Evolutionary conservation across 176 grass and related monocot species (phyloP), one percentile per base, ranked within the genome.

Genomic region (Cenchrus fungigraminus): DNA sequence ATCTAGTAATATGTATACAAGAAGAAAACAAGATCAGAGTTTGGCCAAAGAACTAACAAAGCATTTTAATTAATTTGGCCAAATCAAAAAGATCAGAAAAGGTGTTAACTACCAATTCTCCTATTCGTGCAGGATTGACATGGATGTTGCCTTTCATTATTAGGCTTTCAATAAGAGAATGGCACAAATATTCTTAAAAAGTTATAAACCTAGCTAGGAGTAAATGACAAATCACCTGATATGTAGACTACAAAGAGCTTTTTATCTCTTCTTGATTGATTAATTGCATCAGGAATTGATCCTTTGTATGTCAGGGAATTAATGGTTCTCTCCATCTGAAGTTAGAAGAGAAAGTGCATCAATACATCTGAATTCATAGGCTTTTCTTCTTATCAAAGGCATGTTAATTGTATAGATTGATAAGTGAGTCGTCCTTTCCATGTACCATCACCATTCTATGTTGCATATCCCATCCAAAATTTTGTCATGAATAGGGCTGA

Each of bases 191-290:
- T 81, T 59, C 31, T 64, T 20, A 51, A 83, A 6, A 0, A 11
- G 37, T 32, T 68, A 63, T n/a, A 82, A 12, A 22, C 55, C 81
- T 73, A 84, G 75, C 34, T 44, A 84, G 40, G 56, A 70, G 44
- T 54, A 70, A 3, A 65, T 47, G 40, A 45, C 12, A 78, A 77
- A 82, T 78, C 77, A 96, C 97, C 93, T 89, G 97, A 99, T 77
- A 96, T 86, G 75, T 96, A 99, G 43, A 99, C 92, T 73, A 99
- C 79, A 92, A 99, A 99, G 25, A 99, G 91, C 65, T 99, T 99
- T 80, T 96, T 99, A 49, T 88, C 86, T 73, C 68, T 91, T 71
- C 75, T 86, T 79, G 97, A 91, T 88, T 99, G 91, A 79, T 82
- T 89, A 74, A 99, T 96, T 82, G 97, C 90, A 71, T 91, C 86